Conservation (phyloP, 306 rosid species). For the Vigna angularis region DNA sequence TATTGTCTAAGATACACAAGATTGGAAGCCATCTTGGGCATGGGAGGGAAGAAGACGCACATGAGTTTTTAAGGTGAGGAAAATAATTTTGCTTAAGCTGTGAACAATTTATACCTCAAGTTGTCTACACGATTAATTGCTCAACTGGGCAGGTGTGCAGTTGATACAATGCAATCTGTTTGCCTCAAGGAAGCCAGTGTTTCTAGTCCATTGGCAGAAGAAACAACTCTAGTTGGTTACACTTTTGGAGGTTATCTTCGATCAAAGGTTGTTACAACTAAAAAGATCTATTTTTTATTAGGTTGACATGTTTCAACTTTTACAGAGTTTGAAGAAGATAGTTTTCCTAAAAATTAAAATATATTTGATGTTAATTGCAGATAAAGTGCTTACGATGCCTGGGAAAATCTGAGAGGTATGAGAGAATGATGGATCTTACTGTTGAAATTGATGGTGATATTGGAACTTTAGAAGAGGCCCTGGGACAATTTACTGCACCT, state of each 20-base stretch:
- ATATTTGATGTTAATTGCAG: conserved; percentile 54
- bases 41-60: conserved; percentile 87
- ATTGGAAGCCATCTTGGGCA: conserved; percentile 84
- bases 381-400: conserved; percentile 81
- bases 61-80: conserved; percentile 85
- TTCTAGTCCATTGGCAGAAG: conserved; percentile 68
- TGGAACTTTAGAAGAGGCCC: conserved; percentile 88
- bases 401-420: conserved; percentile 72
- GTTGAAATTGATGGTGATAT: conserved; percentile 85
- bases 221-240: conserved; percentile 75
- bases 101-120: conserved; percentile 4
- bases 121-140: conserved; percentile 46
- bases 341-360: conserved; percentile 34
- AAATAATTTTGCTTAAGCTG: conserved; percentile 35
- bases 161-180: conserved; percentile 84
- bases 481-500: conserved; percentile 77
- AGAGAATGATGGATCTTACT: conserved; percentile 87
- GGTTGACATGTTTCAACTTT: conserved; percentile 25
- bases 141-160: conserved; percentile 70
- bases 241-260: conserved; percentile 83
- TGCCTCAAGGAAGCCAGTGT: conserved; percentile 73
- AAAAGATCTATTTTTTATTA: conserved; percentile 12
- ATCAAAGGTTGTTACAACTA: conserved; percentile 67
- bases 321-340: conserved; percentile 4
- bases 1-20: conserved; percentile 78